Evolutionary conservation across 805 yeast species (phyloP).

Genomic region (Lipomyces spencermartinsiae): DNA sequence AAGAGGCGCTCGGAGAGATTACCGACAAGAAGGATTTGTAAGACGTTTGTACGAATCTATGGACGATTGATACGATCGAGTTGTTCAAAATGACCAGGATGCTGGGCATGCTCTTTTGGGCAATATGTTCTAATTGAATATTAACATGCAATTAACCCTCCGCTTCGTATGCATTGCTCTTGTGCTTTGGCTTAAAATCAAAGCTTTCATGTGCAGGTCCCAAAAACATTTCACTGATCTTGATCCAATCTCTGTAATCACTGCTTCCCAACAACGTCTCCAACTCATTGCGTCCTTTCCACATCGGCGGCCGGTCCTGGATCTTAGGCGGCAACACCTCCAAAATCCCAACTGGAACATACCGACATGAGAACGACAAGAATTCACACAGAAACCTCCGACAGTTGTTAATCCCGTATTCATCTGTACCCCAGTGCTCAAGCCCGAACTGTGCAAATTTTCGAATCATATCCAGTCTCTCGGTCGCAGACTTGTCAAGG

Average conservation of each 20-base stretch:
- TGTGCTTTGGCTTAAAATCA: constrained; percentile 89
- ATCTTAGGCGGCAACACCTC: constrained; percentile 86
- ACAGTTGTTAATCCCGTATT: constrained; percentile 85
- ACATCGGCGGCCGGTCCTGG: constrained; percentile 91
- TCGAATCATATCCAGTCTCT: constrained; percentile 77
- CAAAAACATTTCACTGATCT: constrained; percentile 90
- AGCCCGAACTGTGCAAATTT: constrained; percentile 79
- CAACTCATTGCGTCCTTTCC: constrained; percentile 91
- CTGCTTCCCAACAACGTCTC: constrained; percentile 87
- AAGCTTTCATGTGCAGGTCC: constrained; percentile 83
- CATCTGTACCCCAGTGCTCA: constrained; percentile 98
- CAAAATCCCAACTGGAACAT: constrained; percentile 90
- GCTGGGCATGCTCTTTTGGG: not conserved
- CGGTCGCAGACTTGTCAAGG: constrained; percentile 87
- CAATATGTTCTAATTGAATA: not conserved
- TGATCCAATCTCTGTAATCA: constrained; percentile 94
- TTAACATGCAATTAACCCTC: constrained; percentile 4
- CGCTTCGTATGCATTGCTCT: constrained; percentile 76
- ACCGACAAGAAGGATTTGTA: constrained; percentile 43
- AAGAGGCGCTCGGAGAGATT: constrained; percentile 31
- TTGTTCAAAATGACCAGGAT: not conserved
- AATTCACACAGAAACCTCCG: constrained; percentile 94
- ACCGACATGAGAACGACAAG: constrained; percentile 90
- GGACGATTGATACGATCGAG: constrained; percentile 5
- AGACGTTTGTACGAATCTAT: not conserved